phyloP scores from a whole-genome alignment of 179 eudicot genomes.

The Camellia oleifera region DNA sequence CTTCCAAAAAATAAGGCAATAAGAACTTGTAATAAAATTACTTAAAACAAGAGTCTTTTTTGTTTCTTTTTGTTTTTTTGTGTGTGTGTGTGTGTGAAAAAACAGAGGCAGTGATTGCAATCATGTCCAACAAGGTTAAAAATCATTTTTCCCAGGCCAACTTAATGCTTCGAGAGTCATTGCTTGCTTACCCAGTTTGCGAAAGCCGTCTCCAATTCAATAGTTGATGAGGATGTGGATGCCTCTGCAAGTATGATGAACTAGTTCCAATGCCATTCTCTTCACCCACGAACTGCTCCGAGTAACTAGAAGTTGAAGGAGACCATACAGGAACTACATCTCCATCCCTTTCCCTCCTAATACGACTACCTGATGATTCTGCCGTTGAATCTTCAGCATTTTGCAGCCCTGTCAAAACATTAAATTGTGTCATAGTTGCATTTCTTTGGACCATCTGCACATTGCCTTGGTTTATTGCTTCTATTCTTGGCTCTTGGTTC shows the following conservation, averaged over 20 bases:
- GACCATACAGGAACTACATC: conserved; percentile 99
- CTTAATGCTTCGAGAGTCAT: neutral
- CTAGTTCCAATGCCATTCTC: conserved; percentile 50
- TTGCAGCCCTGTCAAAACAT: conserved; percentile 38
- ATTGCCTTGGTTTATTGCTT: conserved; percentile 26
- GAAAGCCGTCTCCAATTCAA: conserved; percentile 86
- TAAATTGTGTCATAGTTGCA: conserved; percentile 32
- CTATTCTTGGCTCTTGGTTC: conserved; percentile 35
- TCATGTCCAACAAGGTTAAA: neutral
- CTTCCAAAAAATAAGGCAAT: neutral
- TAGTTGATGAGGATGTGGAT: conserved; percentile 71
- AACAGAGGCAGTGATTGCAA: neutral
- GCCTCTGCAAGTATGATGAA: conserved; percentile 80
- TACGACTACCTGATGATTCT: conserved; percentile 62
- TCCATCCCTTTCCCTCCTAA: conserved; percentile 70
- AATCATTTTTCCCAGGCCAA: neutral
- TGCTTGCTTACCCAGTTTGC: conserved; percentile 77
- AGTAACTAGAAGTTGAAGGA: conserved; percentile 58
- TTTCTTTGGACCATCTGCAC: conserved; percentile 24
- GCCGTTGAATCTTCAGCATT: conserved; percentile 59
- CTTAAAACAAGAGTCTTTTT: neutral
- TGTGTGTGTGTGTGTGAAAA: neutral
- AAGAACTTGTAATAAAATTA: neutral
- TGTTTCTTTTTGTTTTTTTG: neutral
- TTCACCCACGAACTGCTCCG: conserved; percentile 68